A percentile compares a stretch with the other conserved stretches of the same genome.
Evolutionary conservation across 208 protist genomes (phyloP).

Genomic region (Wallacemonas sp.): DNA sequence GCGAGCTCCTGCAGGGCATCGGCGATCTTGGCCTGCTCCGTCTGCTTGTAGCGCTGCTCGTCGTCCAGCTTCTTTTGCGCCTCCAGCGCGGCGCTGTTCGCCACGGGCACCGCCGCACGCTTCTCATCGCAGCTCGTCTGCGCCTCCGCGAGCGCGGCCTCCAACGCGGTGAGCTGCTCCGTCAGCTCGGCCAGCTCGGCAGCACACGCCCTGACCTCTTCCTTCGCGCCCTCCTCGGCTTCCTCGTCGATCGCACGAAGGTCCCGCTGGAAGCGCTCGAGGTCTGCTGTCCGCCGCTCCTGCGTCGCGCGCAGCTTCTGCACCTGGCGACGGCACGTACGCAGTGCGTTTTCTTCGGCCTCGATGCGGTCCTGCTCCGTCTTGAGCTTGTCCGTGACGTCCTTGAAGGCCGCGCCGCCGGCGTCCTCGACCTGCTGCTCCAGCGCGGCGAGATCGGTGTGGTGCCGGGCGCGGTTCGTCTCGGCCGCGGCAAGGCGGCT

Average conservation of each 20-base stretch:
- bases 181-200: conserved; percentile 48
- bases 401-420: conserved; percentile 76
- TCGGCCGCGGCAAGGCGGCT: conserved; percentile 36
- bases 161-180: conserved; percentile 49
- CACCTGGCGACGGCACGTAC: conserved; percentile 54
- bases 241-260: conserved; percentile 67
- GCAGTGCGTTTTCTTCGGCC: conserved; percentile 73
- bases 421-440: conserved; percentile 73
- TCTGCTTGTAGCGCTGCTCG: conserved; percentile 79
- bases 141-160: conserved; percentile 53
- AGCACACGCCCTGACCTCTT: conserved; percentile 48
- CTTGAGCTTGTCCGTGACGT: conserved; percentile 52
- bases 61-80: conserved; percentile 81
- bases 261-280: conserved; percentile 58
- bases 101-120: conserved; percentile 55
- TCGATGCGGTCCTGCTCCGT: conserved; percentile 62
- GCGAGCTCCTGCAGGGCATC: conserved; percentile 80
- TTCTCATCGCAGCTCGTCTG: conserved; percentile 59
- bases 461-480: conserved; percentile 39
- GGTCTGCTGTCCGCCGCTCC: conserved; percentile 60
- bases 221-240: conserved; percentile 52
- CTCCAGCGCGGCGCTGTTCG: conserved; percentile 60
- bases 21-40: conserved; percentile 71
- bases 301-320: conserved; percentile 77
- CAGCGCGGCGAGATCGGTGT: conserved; percentile 57